Evolutionary conservation across 2,329 filamentous ascomycete genomes (phyloP).

Genomic region (Aureobasidium sp.): DNA sequence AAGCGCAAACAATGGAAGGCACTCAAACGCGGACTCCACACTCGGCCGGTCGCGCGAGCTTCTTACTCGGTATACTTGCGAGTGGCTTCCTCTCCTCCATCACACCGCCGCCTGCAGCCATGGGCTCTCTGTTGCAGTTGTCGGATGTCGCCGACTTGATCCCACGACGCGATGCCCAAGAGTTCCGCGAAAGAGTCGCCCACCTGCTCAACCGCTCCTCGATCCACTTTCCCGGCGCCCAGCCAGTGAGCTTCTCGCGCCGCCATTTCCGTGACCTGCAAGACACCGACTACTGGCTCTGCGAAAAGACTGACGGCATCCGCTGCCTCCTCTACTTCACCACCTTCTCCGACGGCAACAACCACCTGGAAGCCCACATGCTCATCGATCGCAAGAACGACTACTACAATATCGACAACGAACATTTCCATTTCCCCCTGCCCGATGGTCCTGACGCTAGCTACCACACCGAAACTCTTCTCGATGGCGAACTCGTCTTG

Average conservation of each 20-base stretch:
- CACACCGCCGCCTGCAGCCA: slow-evolving; percentile 6
- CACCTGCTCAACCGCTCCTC: slow-evolving; percentile 62
- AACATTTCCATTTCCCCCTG: slow-evolving; percentile 70
- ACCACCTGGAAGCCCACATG: slow-evolving; percentile 61
- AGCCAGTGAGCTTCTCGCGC: slow-evolving; percentile 85
- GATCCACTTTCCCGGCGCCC: slow-evolving; percentile 73
- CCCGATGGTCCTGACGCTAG: slow-evolving; percentile 48
- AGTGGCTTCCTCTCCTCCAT: background rate
- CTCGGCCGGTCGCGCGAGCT: background rate
- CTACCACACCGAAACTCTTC: slow-evolving; percentile 72
- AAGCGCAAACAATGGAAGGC: background rate
- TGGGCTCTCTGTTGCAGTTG: slow-evolving; percentile 24
- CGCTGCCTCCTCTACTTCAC: slow-evolving; percentile 91
- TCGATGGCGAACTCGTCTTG: slow-evolving; percentile 89
- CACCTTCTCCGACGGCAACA: slow-evolving; percentile 38
- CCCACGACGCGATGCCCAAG: slow-evolving; percentile 19
- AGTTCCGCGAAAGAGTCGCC: slow-evolving; percentile 24
- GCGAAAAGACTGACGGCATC: slow-evolving; percentile 96
- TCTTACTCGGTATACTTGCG: background rate
- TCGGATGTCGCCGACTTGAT: slow-evolving; percentile 20
- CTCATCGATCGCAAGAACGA: slow-evolving; percentile 97
- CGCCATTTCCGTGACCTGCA: slow-evolving; percentile 77
- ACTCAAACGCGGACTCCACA: background rate
- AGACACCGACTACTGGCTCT: slow-evolving; percentile 85
- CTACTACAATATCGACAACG: slow-evolving; percentile 72